Conservation (phyloP, 768 basidiomycete genomes). For the Mycena venus region DNA sequence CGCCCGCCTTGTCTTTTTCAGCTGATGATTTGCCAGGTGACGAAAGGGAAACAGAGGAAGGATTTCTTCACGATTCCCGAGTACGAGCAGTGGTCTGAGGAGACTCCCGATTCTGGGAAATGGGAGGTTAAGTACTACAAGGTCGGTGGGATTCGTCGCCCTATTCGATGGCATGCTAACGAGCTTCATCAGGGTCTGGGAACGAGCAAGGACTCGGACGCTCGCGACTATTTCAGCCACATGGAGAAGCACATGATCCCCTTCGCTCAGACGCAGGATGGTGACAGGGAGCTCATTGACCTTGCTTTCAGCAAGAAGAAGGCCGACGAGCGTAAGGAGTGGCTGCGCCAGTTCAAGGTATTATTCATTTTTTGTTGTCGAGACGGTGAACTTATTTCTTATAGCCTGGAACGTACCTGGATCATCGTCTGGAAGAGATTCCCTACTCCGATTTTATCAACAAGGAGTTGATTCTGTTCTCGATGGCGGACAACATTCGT, state of each 20-base stretch:
- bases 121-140: constrained; percentile 99
- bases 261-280: constrained; percentile 84
- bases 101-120: constrained; percentile 78
- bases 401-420: constrained; percentile 90
- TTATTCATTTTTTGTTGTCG: not conserved
- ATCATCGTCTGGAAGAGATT: constrained; percentile 90
- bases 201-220: constrained; percentile 91
- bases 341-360: constrained; percentile 94
- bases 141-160: constrained; percentile 58
- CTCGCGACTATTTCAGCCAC: constrained; percentile 91
- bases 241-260: constrained; percentile 97
- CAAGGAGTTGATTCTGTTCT: constrained; percentile 97
- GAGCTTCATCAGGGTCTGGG: constrained; percentile 84
- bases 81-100: constrained; percentile 92
- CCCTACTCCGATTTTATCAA: constrained; percentile 97
- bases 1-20: not conserved
- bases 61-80: constrained; percentile 99
- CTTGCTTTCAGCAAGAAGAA: constrained; percentile 99
- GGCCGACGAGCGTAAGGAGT: constrained; percentile 97
- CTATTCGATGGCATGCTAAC: constrained; percentile 15
- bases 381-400: constrained; percentile 3
- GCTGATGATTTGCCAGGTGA: constrained; percentile 60
- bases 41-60: constrained; percentile 81
- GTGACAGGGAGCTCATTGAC: constrained; percentile 91
- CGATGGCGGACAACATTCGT: constrained; percentile 98